Evolutionary conservation across 176 grass and related monocot genomes (phyloP).

Genomic region (Zea luxurians): DNA sequence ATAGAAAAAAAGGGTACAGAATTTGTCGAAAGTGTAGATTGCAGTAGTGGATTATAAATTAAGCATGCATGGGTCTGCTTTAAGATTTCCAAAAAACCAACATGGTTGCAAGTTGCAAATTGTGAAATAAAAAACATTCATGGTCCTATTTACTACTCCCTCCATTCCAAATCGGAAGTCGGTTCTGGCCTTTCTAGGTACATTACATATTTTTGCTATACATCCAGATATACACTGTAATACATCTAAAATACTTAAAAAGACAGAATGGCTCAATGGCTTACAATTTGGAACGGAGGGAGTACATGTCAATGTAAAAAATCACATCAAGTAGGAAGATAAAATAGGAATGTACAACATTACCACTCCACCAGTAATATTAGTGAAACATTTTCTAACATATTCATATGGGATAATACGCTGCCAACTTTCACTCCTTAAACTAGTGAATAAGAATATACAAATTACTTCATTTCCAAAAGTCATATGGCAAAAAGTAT

Average conservation of each 20-base stretch:
- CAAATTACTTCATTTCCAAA: not conserved
- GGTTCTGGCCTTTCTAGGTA: too few species aligned
- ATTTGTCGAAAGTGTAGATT: not conserved
- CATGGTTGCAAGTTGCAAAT: not conserved
- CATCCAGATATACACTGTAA: too few species aligned
- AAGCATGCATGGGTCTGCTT: not conserved
- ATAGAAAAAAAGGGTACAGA: not conserved
- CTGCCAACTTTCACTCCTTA: not conserved
- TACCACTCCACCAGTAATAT: not conserved
- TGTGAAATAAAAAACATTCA: not conserved
- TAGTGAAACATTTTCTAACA: not conserved
- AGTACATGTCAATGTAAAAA: too few species aligned
- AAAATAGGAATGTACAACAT: too few species aligned
- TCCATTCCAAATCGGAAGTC: too few species aligned
- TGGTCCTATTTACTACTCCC: not conserved
- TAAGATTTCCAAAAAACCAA: not conserved
- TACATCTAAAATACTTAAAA: too few species aligned
- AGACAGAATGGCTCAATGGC: too few species aligned
- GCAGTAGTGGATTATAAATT: not conserved
- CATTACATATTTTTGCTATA: too few species aligned
- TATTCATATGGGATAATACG: not conserved
- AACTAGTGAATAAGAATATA: not conserved
- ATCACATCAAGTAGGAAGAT: too few species aligned
- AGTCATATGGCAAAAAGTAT: not conserved
- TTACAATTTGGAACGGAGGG: too few species aligned